Evolutionary conservation across 139 green algal species (phyloP).

Genomic region (Auxenochlorella pyrenoidosa): DNA sequence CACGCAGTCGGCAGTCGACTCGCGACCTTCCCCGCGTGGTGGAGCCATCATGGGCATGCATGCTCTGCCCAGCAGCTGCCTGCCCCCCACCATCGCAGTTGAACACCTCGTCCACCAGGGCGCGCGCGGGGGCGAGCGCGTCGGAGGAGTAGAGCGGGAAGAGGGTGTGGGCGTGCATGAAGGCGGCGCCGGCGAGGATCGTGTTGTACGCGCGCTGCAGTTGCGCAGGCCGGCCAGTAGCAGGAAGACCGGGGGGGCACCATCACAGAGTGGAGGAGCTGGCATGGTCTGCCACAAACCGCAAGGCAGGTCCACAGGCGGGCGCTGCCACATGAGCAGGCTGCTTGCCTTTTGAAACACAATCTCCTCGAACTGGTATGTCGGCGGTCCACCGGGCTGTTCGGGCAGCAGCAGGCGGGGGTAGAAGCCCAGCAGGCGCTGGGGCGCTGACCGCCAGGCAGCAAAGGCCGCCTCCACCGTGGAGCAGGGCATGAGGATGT

Average conservation of each 20-base stretch:
- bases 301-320: too few relatives aligned
- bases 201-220: slow-evolving; percentile 53
- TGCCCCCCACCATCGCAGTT: slow-evolving; percentile 49
- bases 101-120: slow-evolving; percentile 55
- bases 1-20: too few relatives aligned
- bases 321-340: too few relatives aligned
- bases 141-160: slow-evolving; percentile 50
- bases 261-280: too few relatives aligned
- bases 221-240: too few relatives aligned
- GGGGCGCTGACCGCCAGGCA: slow-evolving; percentile 23
- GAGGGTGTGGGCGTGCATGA: slow-evolving; percentile 48
- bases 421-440: slow-evolving; percentile 55
- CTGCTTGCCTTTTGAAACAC: slow-evolving; percentile 10
- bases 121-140: background rate
- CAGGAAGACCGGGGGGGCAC: background rate
- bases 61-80: too few relatives aligned
- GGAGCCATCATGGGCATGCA: too few relatives aligned
- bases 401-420: slow-evolving; percentile 15
- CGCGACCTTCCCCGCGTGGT: too few relatives aligned
- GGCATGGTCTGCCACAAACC: too few relatives aligned
- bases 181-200: slow-evolving; percentile 58
- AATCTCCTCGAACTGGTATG: background rate
- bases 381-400: background rate
- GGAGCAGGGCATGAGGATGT: slow-evolving; percentile 56
- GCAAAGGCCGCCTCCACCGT: slow-evolving; percentile 51